Evolutionary conservation across 1,284 basidiomycete genomes (phyloP).

Genomic region (Naganishia sp.): DNA sequence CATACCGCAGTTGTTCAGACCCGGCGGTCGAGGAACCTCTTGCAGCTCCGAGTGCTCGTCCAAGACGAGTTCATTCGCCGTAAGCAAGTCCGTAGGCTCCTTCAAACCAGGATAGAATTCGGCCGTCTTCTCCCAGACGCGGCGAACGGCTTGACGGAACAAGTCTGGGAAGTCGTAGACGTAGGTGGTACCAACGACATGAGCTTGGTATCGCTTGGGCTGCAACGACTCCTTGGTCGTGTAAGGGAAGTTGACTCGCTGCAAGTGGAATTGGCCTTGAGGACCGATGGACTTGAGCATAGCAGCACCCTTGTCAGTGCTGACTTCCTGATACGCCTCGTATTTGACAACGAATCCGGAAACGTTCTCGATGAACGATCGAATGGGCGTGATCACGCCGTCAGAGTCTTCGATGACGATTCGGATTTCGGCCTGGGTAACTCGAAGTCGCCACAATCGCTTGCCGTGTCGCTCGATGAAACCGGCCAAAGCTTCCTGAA

Average conservation of each 20-base stretch:
- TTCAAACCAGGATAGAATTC: slow-evolving; percentile 66
- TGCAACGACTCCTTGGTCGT: slow-evolving; percentile 98
- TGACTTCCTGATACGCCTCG: slow-evolving; percentile 98
- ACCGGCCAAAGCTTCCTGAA: slow-evolving; percentile 90
- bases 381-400: slow-evolving; percentile 90
- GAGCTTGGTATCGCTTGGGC: slow-evolving; percentile 98
- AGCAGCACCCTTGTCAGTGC: slow-evolving; percentile 88
- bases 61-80: slow-evolving; percentile 85
- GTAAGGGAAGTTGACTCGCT: slow-evolving; percentile 88
- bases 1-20: slow-evolving; percentile 96
- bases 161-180: slow-evolving; percentile 99
- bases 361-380: slow-evolving; percentile 97
- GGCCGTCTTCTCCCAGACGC: slow-evolving; percentile 81
- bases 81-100: slow-evolving; percentile 74
- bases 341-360: slow-evolving; percentile 99
- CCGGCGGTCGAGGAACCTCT: slow-evolving; percentile 87
- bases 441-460: slow-evolving; percentile 94
- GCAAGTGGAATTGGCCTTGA: slow-evolving; percentile 87
- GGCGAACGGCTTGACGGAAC: slow-evolving; percentile 93
- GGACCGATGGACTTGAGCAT: slow-evolving; percentile 92
- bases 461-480: slow-evolving; percentile 99
- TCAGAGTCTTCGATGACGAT: slow-evolving; percentile 90
- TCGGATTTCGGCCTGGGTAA: slow-evolving; percentile 94
- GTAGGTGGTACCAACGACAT: slow-evolving; percentile 96
- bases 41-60: slow-evolving; percentile 89